Evolutionary conservation across 2,329 filamentous ascomycete species (phyloP).

Genomic region (Herpotrichia juniperi): DNA sequence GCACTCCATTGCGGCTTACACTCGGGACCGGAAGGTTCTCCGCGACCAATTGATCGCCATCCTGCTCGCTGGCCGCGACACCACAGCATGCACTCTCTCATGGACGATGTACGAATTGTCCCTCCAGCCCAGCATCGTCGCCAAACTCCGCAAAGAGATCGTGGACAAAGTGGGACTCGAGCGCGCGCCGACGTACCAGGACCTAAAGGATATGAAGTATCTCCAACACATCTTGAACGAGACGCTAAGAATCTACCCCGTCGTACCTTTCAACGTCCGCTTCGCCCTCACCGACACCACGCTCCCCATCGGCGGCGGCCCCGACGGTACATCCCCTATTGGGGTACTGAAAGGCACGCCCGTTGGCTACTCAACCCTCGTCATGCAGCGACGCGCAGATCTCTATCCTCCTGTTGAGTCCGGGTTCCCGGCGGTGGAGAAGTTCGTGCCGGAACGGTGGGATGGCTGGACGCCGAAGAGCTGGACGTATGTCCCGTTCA

Average conservation of each 20-base stretch:
- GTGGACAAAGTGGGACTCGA: constrained; percentile 67
- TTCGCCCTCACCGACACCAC: constrained; percentile 55
- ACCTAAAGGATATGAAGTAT: constrained; percentile 89
- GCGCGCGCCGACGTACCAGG: constrained; percentile 69
- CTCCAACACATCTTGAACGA: constrained; percentile 48
- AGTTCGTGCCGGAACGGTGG: constrained; percentile 59
- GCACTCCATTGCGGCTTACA: constrained; percentile 82
- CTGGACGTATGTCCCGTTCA: constrained; percentile 58
- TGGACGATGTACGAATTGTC: constrained; percentile 86
- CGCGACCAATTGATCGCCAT: constrained; percentile 79
- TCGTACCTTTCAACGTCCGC: constrained; percentile 58
- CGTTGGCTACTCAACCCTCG: constrained; percentile 54
- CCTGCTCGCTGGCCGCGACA: constrained; percentile 84
- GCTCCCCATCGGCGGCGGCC: constrained; percentile 56
- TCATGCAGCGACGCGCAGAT: constrained; percentile 57
- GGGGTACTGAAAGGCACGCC: constrained; percentile 52
- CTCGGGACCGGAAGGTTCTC: constrained; percentile 69
- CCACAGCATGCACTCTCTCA: constrained; percentile 79
- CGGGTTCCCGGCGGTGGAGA: constrained; percentile 48
- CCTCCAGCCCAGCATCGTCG: constrained; percentile 69
- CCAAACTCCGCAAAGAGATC: constrained; percentile 77
- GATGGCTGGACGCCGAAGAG: constrained; percentile 55
- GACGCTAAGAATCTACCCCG: constrained; percentile 54
- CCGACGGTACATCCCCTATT: constrained; percentile 52
- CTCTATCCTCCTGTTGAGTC: constrained; percentile 51